Conservation (phyloP, 78 protist genomes). For the Dictyostelium intermedium region DNA sequence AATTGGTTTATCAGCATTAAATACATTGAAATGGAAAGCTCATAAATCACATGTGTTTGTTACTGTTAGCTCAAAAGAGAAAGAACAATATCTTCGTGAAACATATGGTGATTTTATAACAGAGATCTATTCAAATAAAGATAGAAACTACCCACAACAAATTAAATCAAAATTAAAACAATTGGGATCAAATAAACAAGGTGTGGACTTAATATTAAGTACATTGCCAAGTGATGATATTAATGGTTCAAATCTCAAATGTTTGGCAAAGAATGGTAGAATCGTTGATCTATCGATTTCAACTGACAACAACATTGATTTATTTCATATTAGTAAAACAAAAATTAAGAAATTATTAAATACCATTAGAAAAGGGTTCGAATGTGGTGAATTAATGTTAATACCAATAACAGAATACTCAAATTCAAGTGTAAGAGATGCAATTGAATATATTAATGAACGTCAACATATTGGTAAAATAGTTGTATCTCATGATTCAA, state of each 20-base stretch:
- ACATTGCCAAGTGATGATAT: neutral
- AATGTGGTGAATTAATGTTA: neutral
- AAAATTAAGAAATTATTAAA: neutral
- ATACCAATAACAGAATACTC: neutral
- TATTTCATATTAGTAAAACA: neutral
- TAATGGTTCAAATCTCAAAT: neutral
- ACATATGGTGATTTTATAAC: neutral
- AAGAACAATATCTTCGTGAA: neutral
- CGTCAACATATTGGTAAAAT: neutral
- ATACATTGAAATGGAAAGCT: neutral
- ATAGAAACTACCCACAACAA: neutral
- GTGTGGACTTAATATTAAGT: neutral
- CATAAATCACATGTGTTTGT: neutral
- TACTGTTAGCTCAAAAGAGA: neutral
- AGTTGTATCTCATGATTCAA: neutral
- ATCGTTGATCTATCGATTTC: neutral
- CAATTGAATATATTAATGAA: neutral
- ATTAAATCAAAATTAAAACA: neutral
- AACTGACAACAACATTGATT: neutral
- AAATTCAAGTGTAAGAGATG: neutral
- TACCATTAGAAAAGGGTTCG: neutral
- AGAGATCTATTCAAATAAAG: neutral
- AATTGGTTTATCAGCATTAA: slow-evolving; percentile 1
- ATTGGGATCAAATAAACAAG: neutral
- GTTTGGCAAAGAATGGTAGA: neutral